Percentiles rank a stretch among this genome's conserved stretches.
Evolutionary conservation across 1,284 basidiomycete genomes (phyloP).

Genomic region (Inonotus obliquus): DNA sequence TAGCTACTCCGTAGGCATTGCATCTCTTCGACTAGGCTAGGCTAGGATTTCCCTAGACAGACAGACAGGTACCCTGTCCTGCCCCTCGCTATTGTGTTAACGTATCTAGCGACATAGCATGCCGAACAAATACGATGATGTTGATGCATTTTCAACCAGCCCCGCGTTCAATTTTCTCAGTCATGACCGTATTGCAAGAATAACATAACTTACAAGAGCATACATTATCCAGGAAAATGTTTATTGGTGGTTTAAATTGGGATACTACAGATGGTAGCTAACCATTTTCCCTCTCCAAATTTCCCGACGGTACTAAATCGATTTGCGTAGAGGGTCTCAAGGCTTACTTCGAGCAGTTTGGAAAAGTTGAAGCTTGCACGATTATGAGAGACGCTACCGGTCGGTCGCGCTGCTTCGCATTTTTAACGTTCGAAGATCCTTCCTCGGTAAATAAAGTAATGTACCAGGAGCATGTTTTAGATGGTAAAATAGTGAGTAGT

Average conservation of each 20-base stretch:
- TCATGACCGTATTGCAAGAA: slow-evolving; percentile 25
- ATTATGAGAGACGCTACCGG: slow-evolving; percentile 94
- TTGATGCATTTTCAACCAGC: slow-evolving; percentile 17
- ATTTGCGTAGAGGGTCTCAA: slow-evolving; percentile 65
- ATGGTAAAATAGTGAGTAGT: slow-evolving; percentile 84
- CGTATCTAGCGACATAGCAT: slow-evolving; percentile 58
- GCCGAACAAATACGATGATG: slow-evolving; percentile 27
- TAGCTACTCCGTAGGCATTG: slow-evolving; percentile 34
- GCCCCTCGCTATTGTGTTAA: slow-evolving; percentile 47
- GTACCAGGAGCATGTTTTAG: slow-evolving; percentile 84
- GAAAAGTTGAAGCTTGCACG: slow-evolving; percentile 86
- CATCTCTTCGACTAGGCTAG: slow-evolving; percentile 71
- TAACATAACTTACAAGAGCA: slow-evolving; percentile 24
- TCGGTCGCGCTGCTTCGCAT: slow-evolving; percentile 90
- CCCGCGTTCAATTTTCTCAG: slow-evolving; percentile 16
- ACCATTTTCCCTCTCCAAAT: slow-evolving; percentile 29
- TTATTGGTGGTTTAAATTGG: slow-evolving; percentile 95
- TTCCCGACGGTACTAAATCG: slow-evolving; percentile 37
- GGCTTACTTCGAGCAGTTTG: slow-evolving; percentile 86
- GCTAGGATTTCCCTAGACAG: slow-evolving; percentile 42
- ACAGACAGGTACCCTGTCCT: slow-evolving; percentile 70
- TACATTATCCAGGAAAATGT: slow-evolving; percentile 84
- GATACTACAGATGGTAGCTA: slow-evolving; percentile 90
- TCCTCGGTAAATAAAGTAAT: slow-evolving; percentile 88
- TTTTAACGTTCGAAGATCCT: slow-evolving; percentile 86